Base-by-base conservation (phyloP, 257 asterid species). In the Striga asiatica region DNA sequence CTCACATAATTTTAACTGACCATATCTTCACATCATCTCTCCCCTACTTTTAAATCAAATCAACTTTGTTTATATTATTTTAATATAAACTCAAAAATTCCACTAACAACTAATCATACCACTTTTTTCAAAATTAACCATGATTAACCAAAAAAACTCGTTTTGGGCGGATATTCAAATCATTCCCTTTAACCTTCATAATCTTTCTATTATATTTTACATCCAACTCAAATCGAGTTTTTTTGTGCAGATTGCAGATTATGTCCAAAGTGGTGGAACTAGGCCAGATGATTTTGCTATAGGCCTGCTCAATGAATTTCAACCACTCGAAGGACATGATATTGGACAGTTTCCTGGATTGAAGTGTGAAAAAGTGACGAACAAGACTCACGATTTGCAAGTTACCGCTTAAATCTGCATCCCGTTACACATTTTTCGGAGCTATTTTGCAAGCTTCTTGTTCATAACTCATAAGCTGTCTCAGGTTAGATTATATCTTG, bases 291-390 rank as follows among this genome's bases (percentile, higher is more conserved):
- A 84, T 80, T 91, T 86, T 71, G 92, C 94, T 52, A 72, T 78
- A 53, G 96, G 98, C 58, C 64, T 91, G 70, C 72, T 71, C 35
- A 62, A 65, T 6, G 84, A 81, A 34, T 91, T 80, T 58, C 74
- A 71, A 60, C 81, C 89, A 12, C 79, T 87, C 17, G 42, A 61
- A 12, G 94, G 94, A 58, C 89, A 78, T 56, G 98, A 91, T 56
- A 84, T 91, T 4, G 95, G 98, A 55, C 95, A 91, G 72, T 86
- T 91, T 74, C 88, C 94, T n/a, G 95, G 95, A 25, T 38, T 91
- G 69, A 79, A 70, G 66, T 64, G 91, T 7, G 70, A 72, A 59
- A 70, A 46, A 42, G 74, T 71, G 63, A 64, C 16, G 38, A 41
- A 66, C 8, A 61, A 72, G 54, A 46, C 74, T 42, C 75, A 22